These are phyloP conservation scores for Kalmanozyma brasiliensis DNA, from an alignment of 1,284 basidiomycete genomes.

Conservation along the genomic window DNA sequence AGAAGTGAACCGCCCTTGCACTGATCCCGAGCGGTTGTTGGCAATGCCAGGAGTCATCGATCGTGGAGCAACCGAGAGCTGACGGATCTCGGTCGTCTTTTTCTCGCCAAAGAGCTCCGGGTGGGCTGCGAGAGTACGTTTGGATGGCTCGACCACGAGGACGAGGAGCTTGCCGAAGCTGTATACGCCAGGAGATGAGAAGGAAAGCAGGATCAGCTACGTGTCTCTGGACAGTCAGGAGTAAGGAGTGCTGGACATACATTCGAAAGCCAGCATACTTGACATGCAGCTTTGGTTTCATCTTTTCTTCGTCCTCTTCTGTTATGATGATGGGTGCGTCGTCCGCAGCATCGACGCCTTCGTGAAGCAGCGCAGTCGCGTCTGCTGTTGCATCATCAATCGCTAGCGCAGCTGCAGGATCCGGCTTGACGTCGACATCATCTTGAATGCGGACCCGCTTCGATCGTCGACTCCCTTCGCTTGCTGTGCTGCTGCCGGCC, in stretches of 20 bases:
- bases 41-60: constrained; percentile 23
- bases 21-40: constrained; percentile 25
- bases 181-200: neutral
- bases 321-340: constrained; percentile 33
- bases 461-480: constrained; percentile 13
- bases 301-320: constrained; percentile 51
- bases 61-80: constrained; percentile 46
- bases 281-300: constrained; percentile 46
- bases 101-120: constrained; percentile 51
- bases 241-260: constrained; percentile 11
- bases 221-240: neutral
- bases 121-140: constrained; percentile 38
- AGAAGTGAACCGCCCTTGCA: constrained; percentile 38
- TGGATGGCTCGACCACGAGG: constrained; percentile 54
- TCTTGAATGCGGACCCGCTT: constrained; percentile 38
- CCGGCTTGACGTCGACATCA: constrained; percentile 24
- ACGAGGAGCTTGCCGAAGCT: constrained; percentile 63
- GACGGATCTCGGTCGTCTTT: constrained; percentile 36
- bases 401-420: constrained; percentile 5
- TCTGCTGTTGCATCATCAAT: constrained; percentile 6
- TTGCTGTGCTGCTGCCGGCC: constrained; percentile 2
- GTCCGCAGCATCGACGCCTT: neutral
- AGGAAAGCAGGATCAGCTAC: neutral
- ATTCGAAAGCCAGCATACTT: constrained; percentile 54
- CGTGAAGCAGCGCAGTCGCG: neutral